phyloP scores from a whole-genome alignment of 257 asterid genomes.

The Solanum peruvianum region DNA sequence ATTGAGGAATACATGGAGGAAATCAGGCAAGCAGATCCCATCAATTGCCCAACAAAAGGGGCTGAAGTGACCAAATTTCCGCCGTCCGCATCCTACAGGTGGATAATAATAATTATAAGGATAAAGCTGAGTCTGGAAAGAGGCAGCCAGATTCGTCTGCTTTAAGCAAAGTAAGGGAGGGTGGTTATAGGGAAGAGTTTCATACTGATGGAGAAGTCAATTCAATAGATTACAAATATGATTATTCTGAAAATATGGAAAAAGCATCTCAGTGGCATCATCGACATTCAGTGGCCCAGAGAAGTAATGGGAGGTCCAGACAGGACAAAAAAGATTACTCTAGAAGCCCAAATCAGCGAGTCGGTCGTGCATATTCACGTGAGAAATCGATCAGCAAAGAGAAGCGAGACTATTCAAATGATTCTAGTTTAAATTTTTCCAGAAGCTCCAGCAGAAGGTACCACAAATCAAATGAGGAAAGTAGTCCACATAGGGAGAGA shows the following conservation, averaged over 20 bases:
- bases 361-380: conserved; percentile 11
- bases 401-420: conserved; percentile 14
- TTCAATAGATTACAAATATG: conserved; percentile 15
- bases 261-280: conserved; percentile 17
- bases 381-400: conserved; percentile 15
- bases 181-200: conserved; percentile 20
- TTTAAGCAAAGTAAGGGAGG: conserved; percentile 10
- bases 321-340: conserved; percentile 10
- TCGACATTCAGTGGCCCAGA: conserved; percentile 14
- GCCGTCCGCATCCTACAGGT: conserved; percentile 19
- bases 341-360: conserved; percentile 15
- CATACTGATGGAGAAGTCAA: conserved; percentile 6
- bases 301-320: conserved; percentile 17
- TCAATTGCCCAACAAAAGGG: conserved; percentile 23
- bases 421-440: conserved; percentile 13
- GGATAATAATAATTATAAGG: conserved; percentile 13
- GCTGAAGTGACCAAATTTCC: conserved; percentile 18
- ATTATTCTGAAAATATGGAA: conserved; percentile 4
- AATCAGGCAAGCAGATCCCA: conserved; percentile 39
- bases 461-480: conserved; percentile 28
- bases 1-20: conserved; percentile 85
- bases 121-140: conserved; percentile 17
- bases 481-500: conserved; percentile 32
- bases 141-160: conserved; percentile 10
- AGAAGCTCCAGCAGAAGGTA: conserved; percentile 21